These are phyloP conservation scores for Rhizophagus clarus DNA, from an alignment of 192 early-diverging fungal genomes.

Conservation along the genomic window DNA sequence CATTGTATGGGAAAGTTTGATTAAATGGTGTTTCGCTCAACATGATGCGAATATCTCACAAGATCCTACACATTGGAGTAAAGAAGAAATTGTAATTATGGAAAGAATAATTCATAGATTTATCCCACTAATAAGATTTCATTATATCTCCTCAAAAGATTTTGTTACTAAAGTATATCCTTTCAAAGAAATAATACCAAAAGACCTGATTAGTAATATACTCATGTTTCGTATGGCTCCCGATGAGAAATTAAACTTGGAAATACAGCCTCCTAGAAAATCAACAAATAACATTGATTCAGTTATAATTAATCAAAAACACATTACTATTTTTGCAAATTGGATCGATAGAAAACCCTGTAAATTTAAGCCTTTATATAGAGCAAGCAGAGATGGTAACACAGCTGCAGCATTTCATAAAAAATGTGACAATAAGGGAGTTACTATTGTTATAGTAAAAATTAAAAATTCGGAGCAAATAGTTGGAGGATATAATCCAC, in stretches of 20 bases:
- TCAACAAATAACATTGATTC: neutral
- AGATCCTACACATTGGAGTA: neutral
- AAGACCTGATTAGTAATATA: neutral
- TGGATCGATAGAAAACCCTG: neutral
- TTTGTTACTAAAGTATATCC: too few relatives aligned
- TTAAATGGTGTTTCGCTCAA: neutral
- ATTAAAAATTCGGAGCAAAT: neutral
- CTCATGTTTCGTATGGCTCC: too few relatives aligned
- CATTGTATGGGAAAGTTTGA: neutral
- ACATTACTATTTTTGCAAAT: neutral
- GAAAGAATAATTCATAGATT: too few relatives aligned
- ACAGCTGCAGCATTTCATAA: too few relatives aligned
- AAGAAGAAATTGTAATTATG: neutral
- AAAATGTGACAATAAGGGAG: neutral
- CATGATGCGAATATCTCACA: neutral
- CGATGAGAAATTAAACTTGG: neutral
- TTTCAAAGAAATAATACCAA: neutral
- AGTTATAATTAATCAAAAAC: too few relatives aligned
- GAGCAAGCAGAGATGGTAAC: neutral
- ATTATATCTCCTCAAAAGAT: too few relatives aligned
- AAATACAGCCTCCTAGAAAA: neutral
- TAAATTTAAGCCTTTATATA: neutral
- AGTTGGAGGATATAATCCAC: constrained; percentile 10
- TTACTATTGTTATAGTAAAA: neutral
- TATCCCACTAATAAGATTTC: too few relatives aligned